Percentiles rank a stretch among this genome's conserved stretches.
Conservation (phyloP, 352 stramenopile genomes). For the Nothophytophthora sp. region DNA sequence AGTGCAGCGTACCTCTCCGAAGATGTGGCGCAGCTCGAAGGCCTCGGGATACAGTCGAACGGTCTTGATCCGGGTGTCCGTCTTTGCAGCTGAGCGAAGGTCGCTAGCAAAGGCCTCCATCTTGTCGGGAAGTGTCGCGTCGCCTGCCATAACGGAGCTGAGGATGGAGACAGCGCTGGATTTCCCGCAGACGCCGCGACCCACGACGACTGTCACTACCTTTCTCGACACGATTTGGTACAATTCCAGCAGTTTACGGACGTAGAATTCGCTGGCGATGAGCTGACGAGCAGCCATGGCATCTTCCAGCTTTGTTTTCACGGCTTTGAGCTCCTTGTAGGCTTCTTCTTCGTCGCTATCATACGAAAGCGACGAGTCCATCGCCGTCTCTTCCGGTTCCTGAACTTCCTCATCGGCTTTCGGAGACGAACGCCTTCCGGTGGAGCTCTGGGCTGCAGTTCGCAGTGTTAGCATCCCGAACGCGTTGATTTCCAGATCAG, state of each 20-base stretch:
- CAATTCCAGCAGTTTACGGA: conserved; percentile 64
- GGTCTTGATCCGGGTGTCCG: conserved; percentile 21
- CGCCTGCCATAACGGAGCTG: conserved; percentile 23
- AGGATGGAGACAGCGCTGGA: conserved; percentile 54
- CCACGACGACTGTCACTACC: conserved; percentile 50
- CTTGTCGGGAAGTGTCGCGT: conserved; percentile 1
- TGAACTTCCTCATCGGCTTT: background rate
- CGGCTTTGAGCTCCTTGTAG: conserved; percentile 23
- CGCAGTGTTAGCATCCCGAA: conserved; percentile 20
- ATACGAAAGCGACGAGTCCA: conserved; percentile 19
- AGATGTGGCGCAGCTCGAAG: conserved; percentile 48
- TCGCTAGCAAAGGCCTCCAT: background rate
- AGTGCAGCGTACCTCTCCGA: conserved; percentile 38
- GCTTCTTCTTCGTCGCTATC: conserved; percentile 50
- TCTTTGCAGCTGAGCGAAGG: background rate
- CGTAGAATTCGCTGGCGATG: conserved; percentile 39
- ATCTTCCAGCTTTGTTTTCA: conserved; percentile 31
- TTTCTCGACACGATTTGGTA: conserved; percentile 44
- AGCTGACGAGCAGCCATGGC: conserved; percentile 25
- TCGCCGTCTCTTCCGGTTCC: background rate
- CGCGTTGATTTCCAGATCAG: conserved; percentile 39
- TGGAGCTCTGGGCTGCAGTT: conserved; percentile 1
- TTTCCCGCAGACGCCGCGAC: conserved; percentile 54
- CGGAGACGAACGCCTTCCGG: background rate
- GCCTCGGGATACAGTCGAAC: conserved; percentile 45